Evolutionary conservation across 208 protist genomes (phyloP), one percentile per base, ranked within the genome.

Genomic region (Crithidia bombi): DNA sequence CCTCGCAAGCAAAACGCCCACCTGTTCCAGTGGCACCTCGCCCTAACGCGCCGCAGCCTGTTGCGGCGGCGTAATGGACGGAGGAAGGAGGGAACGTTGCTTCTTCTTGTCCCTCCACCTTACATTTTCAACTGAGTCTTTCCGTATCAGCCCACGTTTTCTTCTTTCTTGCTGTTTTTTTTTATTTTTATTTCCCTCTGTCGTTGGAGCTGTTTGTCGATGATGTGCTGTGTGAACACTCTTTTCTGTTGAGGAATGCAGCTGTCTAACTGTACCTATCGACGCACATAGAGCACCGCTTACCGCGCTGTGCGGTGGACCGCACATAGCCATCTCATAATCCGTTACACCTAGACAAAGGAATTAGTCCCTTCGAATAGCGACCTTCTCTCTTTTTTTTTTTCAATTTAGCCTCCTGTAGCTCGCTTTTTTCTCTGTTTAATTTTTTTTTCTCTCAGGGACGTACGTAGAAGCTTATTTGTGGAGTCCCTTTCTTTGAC

Each of bases 11-110:
- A 35, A 54, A 56, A 15, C 61, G 44, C 21, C 61, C 61, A 5
- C 61, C 61, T 3, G 46, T 66, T 54, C 61, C 61, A 1, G 56
- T 56, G 61, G 61, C 61, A 15, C 61, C 61, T 3, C 46, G 46
- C 26, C 26, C 61, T 5, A 56, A 43, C 2, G 47, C 61, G 21
- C 44, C 44, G 0, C 46, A 54, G 46, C 46, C 61, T 25, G 61
- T 66, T 19, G 61, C 44, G 0, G 61, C 46, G 3, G 44, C 46
- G 33, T 66, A 35, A 46, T 15, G 4, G 17, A 25, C 7, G 21
- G 26, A 50, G 21, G 15, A 64, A 64, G 5, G 39, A 50, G n/a
- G 43, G 30, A 19, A 19, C n/a, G 21, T 19, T 26, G 14, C 49
- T 21, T 28, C 21, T 51, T 10, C 21, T 5, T 47, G 23, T 51